phyloP scores from a whole-genome alignment of 2,329 filamentous ascomycete genomes.

The Berkeleyomyces basicola region DNA sequence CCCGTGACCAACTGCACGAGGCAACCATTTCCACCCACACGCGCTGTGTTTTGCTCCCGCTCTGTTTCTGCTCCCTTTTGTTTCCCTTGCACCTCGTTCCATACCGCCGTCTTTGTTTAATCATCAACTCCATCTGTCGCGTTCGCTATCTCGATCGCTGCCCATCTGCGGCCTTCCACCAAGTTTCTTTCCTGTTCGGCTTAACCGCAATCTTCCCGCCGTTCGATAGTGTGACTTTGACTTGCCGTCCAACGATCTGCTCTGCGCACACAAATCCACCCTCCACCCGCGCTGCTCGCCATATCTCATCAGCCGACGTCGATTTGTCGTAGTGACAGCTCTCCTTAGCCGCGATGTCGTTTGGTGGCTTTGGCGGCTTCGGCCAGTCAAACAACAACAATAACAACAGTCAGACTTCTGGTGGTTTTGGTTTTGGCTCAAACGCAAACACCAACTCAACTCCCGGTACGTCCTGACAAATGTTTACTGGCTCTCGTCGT shows the following conservation, averaged over 20 bases:
- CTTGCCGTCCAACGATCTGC: no score
- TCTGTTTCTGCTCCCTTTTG: not conserved
- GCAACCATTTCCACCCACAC: not conserved
- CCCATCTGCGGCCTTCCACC: not conserved
- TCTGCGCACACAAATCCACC: no score
- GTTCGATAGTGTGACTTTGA: no score
- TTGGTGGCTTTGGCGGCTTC: conserved; percentile 32
- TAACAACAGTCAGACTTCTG: conserved; percentile 22
- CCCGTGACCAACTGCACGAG: no score
- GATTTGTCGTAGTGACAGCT: not conserved
- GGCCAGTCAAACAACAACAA: conserved; percentile 34
- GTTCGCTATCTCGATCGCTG: not conserved
- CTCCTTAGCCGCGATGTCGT: conserved; percentile 30
- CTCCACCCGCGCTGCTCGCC: no score
- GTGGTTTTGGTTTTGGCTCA: conserved; percentile 26
- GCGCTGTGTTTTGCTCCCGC: not conserved
- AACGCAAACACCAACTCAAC: conserved; percentile 22
- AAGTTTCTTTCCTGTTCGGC: not conserved
- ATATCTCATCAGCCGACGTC: no score
- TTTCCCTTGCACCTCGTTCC: not conserved
- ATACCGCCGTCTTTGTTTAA: not conserved
- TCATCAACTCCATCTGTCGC: not conserved
- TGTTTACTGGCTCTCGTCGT: not conserved
- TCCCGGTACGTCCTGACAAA: conserved; percentile 12
- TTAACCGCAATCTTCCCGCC: no score